A percentile compares a stretch with the other conserved stretches of the same genome.
Conservation (phyloP, 352 stramenopile species). For the Globisporangium uncinulatum region DNA sequence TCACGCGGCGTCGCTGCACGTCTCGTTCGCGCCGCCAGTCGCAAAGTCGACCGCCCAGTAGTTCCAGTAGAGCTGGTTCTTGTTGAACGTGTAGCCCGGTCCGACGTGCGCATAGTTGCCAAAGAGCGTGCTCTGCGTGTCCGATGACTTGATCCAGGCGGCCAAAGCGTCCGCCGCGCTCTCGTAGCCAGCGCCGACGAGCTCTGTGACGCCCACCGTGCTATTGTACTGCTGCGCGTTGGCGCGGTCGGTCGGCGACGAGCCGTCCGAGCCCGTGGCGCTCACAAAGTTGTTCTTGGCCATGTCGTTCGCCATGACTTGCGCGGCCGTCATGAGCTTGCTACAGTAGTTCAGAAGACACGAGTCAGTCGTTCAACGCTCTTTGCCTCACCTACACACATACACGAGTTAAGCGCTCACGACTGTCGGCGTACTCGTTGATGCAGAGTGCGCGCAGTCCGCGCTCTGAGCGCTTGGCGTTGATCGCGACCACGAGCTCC, state of each 20-base stretch:
- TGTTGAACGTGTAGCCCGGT: conserved; percentile 26
- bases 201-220: conserved; percentile 21
- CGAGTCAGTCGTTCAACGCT: not conserved
- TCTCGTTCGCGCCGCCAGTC: conserved; percentile 8
- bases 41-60: conserved; percentile 31
- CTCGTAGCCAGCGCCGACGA: conserved; percentile 24
- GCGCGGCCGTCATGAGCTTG: conserved; percentile 27
- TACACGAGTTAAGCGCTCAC: too few relatives aligned
- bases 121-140: conserved; percentile 15
- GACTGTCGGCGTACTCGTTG: conserved; percentile 19
- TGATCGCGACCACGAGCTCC: conserved; percentile 31
- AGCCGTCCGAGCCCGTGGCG: conserved; percentile 21
- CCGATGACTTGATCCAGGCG: conserved; percentile 24
- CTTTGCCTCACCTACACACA: not conserved
- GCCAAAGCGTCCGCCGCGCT: conserved; percentile 15
- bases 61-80: conserved; percentile 21
- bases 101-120: conserved; percentile 25
- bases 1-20: conserved; percentile 5
- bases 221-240: conserved; percentile 23
- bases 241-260: conserved; percentile 19
- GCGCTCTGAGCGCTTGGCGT: conserved; percentile 27
- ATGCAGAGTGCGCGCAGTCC: conserved; percentile 31
- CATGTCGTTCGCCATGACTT: conserved; percentile 29
- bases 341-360: not conserved
- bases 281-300: conserved; percentile 18